A percentile compares a stretch with the other conserved stretches of the same genome.
Evolutionary conservation across 441 rosid species (phyloP).

Genomic region (Aleurites moluccanus): DNA sequence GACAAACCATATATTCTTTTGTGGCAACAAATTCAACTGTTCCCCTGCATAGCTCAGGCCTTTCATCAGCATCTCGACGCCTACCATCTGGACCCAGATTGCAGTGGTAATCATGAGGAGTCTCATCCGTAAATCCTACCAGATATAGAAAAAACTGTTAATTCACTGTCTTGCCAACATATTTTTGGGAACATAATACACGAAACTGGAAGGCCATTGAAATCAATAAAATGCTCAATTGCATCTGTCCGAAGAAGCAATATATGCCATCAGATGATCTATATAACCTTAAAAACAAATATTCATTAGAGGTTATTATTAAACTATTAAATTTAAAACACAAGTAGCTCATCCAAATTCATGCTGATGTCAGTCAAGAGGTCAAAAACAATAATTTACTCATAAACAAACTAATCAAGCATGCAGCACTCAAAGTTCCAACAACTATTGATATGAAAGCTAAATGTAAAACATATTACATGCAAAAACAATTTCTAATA

Average conservation of each 20-base stretch:
- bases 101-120: constrained; percentile 94
- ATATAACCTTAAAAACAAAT: background rate
- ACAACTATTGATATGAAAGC: constrained; percentile 8
- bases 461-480: constrained; percentile 1
- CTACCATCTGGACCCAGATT: constrained; percentile 98
- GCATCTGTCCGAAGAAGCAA: constrained; percentile 1
- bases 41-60: constrained; percentile 96
- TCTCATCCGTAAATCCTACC: constrained; percentile 84
- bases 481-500: background rate
- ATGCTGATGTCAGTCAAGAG: background rate
- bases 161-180: constrained; percentile 22
- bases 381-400: background rate
- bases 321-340: background rate
- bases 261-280: background rate
- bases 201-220: constrained; percentile 4
- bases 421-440: constrained; percentile 11
- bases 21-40: constrained; percentile 91
- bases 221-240: constrained; percentile 3
- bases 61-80: constrained; percentile 96
- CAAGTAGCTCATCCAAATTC: background rate
- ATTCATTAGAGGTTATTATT: background rate
- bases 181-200: constrained; percentile 9
- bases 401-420: background rate
- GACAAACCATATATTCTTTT: constrained; percentile 84
- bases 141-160: constrained; percentile 20